Conservation (phyloP, 768 basidiomycete species). For the Pleurotus ostreatus region DNA sequence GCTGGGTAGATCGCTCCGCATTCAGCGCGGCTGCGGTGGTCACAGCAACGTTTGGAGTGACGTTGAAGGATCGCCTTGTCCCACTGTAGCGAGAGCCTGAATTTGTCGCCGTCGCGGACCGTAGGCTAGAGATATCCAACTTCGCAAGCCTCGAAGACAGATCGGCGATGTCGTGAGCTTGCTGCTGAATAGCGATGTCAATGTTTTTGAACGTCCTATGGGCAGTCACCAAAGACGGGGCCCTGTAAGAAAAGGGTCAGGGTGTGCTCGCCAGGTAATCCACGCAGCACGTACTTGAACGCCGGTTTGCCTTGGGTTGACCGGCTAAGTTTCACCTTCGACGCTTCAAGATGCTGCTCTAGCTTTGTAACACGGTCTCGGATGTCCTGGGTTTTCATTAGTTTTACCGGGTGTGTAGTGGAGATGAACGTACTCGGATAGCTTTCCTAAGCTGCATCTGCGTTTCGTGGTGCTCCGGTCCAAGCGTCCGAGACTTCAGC, state of each 20-base stretch:
- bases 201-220: slow-evolving; percentile 85
- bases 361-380: slow-evolving; percentile 74
- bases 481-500: slow-evolving; percentile 71
- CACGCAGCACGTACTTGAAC: slow-evolving; percentile 45
- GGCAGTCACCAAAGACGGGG: slow-evolving; percentile 83
- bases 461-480: slow-evolving; percentile 83
- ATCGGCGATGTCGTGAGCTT: slow-evolving; percentile 46
- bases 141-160: slow-evolving; percentile 51
- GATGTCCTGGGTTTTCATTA: slow-evolving; percentile 42
- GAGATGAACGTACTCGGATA: slow-evolving; percentile 51
- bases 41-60: slow-evolving; percentile 64
- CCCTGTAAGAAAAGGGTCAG: slow-evolving; percentile 35
- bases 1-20: slow-evolving; percentile 70
- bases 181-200: slow-evolving; percentile 63
- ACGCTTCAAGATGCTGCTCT: slow-evolving; percentile 64
- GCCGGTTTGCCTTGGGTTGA: slow-evolving; percentile 57
- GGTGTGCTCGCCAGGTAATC: not conserved
- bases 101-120: slow-evolving; percentile 23
- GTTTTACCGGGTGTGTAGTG: slow-evolving; percentile 3
- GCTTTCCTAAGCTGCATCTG: slow-evolving; percentile 72
- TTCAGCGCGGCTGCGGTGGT: slow-evolving; percentile 81
- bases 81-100: not conserved
- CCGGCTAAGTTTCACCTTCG: slow-evolving; percentile 66
- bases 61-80: slow-evolving; percentile 32
- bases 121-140: slow-evolving; percentile 39